Base-by-base conservation (phyloP, 805 yeast species). In the Candida coleopterorum region DNA sequence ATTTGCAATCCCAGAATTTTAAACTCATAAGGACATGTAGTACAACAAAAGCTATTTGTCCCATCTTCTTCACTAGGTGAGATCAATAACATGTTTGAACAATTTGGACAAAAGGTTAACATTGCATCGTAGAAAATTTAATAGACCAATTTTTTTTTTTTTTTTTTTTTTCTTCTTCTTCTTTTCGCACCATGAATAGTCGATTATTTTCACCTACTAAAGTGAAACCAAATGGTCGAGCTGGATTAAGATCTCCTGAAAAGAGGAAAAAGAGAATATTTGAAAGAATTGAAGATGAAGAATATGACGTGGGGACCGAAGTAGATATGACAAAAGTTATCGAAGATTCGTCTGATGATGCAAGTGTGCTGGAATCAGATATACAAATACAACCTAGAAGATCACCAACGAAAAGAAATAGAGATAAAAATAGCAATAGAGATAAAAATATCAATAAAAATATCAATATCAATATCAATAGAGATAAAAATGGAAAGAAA, bases 21-120 rank as follows among this genome's bases (percentile, higher is more conserved):
- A 57, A 90, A 93, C 54, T 87, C 90, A 50, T 93, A 93, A 0
- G 98, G 97, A 56, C 98, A 93, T 1, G 97, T 86, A 8, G 87
- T 80, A 61, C 98, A 93, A 45, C 85, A 81, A 49, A 90, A 78
- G 34, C 85, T 70, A 52, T 83, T 81, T 39, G 72, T 65, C 41
- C 69, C 77, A 31, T 71, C 70, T 11, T 74, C 75, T 11, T 75
- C 76, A n/a, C 74, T 70, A 0, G 44, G 48, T 4, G 44, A 38
- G 26, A 85, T 70, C 59, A 84, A 70, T 16, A 93, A 72, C 95
- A 93, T 85, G 50, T 90, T 90, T 14, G 95, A 79, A 59, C 98
- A 90, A 53, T 82, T 76, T 4, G 97, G 98, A 54, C 98, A 90
- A 57, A 90, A 90, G 1, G 97, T 85, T 37, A 90, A 70, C 98